Evolutionary conservation across 2,329 filamentous ascomycete genomes (phyloP), one percentile per base, ranked within the genome.

Genomic region (Acrodontium crateriforme): DNA sequence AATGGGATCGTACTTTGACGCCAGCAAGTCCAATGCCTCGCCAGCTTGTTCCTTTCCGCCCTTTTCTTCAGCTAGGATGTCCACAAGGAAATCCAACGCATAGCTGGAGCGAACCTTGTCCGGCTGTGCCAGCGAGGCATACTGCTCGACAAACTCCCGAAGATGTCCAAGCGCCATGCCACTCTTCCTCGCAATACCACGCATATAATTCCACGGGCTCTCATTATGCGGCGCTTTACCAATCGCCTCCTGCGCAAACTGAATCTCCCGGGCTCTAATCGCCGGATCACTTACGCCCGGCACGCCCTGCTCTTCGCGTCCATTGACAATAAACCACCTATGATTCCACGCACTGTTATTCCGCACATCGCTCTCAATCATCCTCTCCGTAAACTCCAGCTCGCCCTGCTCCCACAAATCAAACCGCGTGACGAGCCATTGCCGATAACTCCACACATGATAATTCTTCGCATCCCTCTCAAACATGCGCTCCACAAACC

Each of bases 311-410:
- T 23, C 45, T 18, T 52, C 50, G 8, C 62, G 67, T 62, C 51
- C 69, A 68, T 94, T 92, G 11, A 87, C 73, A n/a, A 95, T 53
- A 53, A 87, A 93, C 65, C 89, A 95, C 28, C 89, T 76, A 62
- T 98, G 87, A 40, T 87, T 91, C 89, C 89, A 98, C 10, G 87
- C 89, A 24, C 80, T 89, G 55, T 98, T 98, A 60, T 98, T 98
- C 47, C 85, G 71, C 34, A 95, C 74, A 54, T 98, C 89, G 18
- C 71, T 62, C 32, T 71, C 63, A 32, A 98, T 69, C 53, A 93
- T 68, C 20, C 58, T 56, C 49, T 89, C 78, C 18, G 82, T 71
- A 34, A 76, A 74, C 28, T 62, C 55, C 12, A 91, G 61, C 63
- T 98, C 74, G 12, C 40, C 45, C n/a, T 34, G 23, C 18, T 43